Evolutionary conservation across 2,329 filamentous ascomycete genomes (phyloP), one percentile per base, ranked within the genome.

Genomic region (Lanzia echinophila): DNA sequence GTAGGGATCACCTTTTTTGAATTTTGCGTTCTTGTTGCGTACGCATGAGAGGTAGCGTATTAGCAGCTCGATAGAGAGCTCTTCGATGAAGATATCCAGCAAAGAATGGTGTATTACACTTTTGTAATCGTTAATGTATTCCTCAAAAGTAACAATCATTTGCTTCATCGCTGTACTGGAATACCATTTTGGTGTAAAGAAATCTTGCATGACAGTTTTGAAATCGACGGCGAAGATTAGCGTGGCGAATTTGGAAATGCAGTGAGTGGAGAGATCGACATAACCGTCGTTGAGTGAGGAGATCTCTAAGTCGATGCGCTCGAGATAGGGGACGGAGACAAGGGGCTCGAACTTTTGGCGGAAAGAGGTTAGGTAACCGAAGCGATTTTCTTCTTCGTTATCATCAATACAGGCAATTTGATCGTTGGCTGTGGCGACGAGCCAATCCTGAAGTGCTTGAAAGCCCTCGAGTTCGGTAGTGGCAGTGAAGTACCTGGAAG

Each of bases 401-500:
- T 97, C 95, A 69, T 97, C 94, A 65, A 99, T 96, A 71, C 90
- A 96, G 54, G 91, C 91, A 68, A 99, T 97, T 70, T 99, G 94
- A 72, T 99, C 94, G 73, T 99, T 99, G 62, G 95, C 94, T 54
- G 95, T 90, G 44, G 94, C 91, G 50, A 99, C 84, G 53, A 99
- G 85, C 90, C 92, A 99, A 73, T 99, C 94, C 68, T 95, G 88
- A 28, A 96, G 75, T 3, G 87, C 82, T 68, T 95, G 90, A 65
- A 87, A 84, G 15, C 83, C 79, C 50, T 86, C 82, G 8, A 83
- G 70, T 47, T 84, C 82, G n/a, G 63, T 58, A 58, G 70, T 75
- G 56, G 72, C 75, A 2, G 71, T 67, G 69, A 87, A 86, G 70
- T 90, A 95, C 64, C 84, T 87, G 47, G 76, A 74, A 19, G 85